These are phyloP conservation scores for Boletus vinaceobasis DNA, from an alignment of 768 basidiomycete genomes.

Conservation along the genomic window DNA sequence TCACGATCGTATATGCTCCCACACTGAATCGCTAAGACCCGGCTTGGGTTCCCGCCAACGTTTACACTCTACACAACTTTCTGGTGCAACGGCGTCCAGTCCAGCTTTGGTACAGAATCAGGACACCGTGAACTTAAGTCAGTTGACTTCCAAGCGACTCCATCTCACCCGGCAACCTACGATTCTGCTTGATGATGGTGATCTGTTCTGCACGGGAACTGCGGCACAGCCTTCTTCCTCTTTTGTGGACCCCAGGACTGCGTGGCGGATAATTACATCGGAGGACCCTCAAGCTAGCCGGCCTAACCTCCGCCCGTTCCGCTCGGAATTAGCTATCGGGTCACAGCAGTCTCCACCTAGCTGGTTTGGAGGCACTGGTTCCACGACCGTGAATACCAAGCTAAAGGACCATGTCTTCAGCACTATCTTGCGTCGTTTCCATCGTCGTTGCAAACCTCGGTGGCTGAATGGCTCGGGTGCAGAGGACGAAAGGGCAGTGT, in stretches of 20 bases:
- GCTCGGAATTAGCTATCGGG: slow-evolving; percentile 37
- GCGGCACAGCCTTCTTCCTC: slow-evolving; percentile 25
- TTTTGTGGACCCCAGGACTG: slow-evolving; percentile 22
- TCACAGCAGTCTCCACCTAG: slow-evolving; percentile 38
- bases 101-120: slow-evolving; percentile 55
- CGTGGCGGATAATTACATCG: slow-evolving; percentile 14
- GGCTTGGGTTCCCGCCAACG: slow-evolving; percentile 32
- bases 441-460: slow-evolving; percentile 41
- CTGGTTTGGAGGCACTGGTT: slow-evolving; percentile 86
- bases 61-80: slow-evolving; percentile 41
- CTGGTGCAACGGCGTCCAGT: slow-evolving; percentile 60
- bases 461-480: slow-evolving; percentile 38
- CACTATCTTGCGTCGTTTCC: slow-evolving; percentile 75
- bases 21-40: slow-evolving; percentile 31
- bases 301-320: slow-evolving; percentile 38
- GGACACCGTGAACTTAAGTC: slow-evolving; percentile 15
- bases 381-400: slow-evolving; percentile 89
- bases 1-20: slow-evolving; percentile 50
- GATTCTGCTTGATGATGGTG: slow-evolving; percentile 36
- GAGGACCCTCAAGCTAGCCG: slow-evolving; percentile 27
- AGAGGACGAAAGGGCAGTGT: slow-evolving; percentile 57
- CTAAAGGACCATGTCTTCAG: slow-evolving; percentile 95
- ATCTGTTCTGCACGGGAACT: slow-evolving; percentile 46
- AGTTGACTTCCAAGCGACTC: slow-evolving; percentile 31
- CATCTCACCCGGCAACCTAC: slow-evolving; percentile 42